Evolutionary conservation across 148 eudicot genomes (phyloP), one percentile per base, ranked within the genome.

Genomic region (Persicaria tinctoria): DNA sequence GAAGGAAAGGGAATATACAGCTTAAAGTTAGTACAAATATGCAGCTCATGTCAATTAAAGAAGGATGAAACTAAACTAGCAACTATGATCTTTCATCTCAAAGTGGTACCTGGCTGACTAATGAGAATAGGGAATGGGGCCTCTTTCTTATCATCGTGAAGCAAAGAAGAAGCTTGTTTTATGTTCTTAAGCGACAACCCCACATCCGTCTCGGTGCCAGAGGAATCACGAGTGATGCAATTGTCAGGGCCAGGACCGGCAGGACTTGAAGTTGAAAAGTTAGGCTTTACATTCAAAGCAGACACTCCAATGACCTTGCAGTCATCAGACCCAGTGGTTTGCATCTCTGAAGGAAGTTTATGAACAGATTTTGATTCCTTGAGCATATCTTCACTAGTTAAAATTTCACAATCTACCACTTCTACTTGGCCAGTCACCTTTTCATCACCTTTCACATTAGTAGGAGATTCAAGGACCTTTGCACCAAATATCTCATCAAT

Each of bases 91-190:
- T 20, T 20, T 17, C 10, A 59, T 59, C 38, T 20, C 41, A 74
- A 51, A 87, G 86, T n/a, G 71, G 20, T 66, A 76, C 98, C 98
- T 83, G 93, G 86, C 80, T 87, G 84, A 62, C 85, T 77, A 76
- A 85, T 75, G n/a, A 76, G 84, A 81, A 78, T 75, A 23, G 82
- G 70, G 76, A 78, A 74, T 3, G 82, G 41, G 47, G 76, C 62
- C 60, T 87, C 95, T 56, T 87, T 79, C 75, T 75, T 80, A 6
- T 77, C 66, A 12, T 77, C 66, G 11, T 68, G 75, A 78, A 53
- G 47, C 44, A 77, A 76, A 46, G 89, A 86, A 46, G 84, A 83
- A 77, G 81, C 73, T 84, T 84, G 86, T 76, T 60, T 80, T 53
- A 76, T 84, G 75, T 88, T 86, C 57, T 87, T 85, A 47, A 82